Base-by-base conservation (phyloP, 768 basidiomycete species). In the Boletus reticulatus region DNA sequence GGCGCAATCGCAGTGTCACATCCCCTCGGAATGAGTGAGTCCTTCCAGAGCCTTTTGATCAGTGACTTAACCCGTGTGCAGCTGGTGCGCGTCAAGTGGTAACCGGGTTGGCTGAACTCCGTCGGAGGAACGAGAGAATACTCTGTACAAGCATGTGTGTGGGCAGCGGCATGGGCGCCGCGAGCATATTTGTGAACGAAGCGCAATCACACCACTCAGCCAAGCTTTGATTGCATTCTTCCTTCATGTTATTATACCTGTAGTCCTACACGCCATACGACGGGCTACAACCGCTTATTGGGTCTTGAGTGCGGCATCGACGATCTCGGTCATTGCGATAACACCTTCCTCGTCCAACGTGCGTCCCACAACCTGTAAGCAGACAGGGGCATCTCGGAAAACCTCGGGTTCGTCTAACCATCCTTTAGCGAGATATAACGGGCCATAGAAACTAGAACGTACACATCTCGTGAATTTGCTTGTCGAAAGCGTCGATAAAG, bases 161-260 rank as follows among this genome's bases (percentile, higher is more conserved):
- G 27, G 94, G 94, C 20, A 89, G 87, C 63, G 93, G 93, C 17
- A 93, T 94, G 93, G 92, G 90, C 7, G 89, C 90, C 16, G 89
- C 89, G 1, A 84, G 84, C 4, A 80, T 92, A 37, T 87, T 92
- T 56, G 84, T 92, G 16, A 90, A 90, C 62, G 89, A 92, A 65
- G 74, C 72, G 43, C 73, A 51, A 16, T 52, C 62, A 16, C 47
- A 48, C 24, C 54, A 36, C 34, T 36, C 34, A 36, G 34, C 14
- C 34, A 36, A 4, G 14, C 34, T 36, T 36, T 36, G 34, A 14
- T 36, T 36, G 14, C 13, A 36, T 36, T 36, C 34, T 11, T 12
- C 0, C 29, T 34, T 12, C 12, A 34, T 34, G 34, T 16, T n/a
- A 13, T 16, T n/a, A 13, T 27, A 29, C 29, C 29, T 29, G 27